A percentile compares a stretch with the other conserved stretches of the same genome.
phyloP scores from a whole-genome alignment of 2,329 filamentous ascomycete genomes.

The Chaetomiaceae sp. region DNA sequence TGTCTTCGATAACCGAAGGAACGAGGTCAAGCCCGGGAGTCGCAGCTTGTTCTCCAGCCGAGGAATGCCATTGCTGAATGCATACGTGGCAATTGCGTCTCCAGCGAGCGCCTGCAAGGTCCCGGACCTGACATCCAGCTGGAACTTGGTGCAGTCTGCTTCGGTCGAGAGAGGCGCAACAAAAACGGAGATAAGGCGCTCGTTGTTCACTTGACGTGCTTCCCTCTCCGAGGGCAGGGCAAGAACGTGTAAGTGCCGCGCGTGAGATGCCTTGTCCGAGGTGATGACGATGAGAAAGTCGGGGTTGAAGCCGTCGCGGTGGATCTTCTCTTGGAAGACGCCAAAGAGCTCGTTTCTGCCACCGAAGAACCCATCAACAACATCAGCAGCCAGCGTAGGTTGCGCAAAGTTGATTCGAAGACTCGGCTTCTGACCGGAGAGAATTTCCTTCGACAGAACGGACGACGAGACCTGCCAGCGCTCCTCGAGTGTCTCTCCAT shows the following conservation, averaged over 20 bases:
- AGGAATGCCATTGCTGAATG: slow-evolving; percentile 56
- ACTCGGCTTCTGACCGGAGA: slow-evolving; percentile 28
- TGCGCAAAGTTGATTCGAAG: slow-evolving; percentile 49
- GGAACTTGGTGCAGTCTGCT: slow-evolving; percentile 15
- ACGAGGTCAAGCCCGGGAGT: slow-evolving; percentile 52
- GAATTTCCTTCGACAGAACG: slow-evolving; percentile 39
- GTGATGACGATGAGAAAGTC: slow-evolving; percentile 54
- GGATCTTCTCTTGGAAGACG: slow-evolving; percentile 46
- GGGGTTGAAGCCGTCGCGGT: slow-evolving; percentile 41
- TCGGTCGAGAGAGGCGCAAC: slow-evolving; percentile 22
- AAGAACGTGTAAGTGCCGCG: slow-evolving; percentile 35
- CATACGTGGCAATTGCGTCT: slow-evolving; percentile 55
- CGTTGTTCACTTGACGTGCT: slow-evolving; percentile 14
- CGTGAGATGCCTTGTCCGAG: slow-evolving; percentile 26
- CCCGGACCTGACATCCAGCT: slow-evolving; percentile 58
- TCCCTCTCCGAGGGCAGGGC: slow-evolving; percentile 25
- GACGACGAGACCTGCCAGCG: slow-evolving; percentile 45
- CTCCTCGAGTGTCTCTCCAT: slow-evolving; percentile 49
- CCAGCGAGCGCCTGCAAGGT: slow-evolving; percentile 56
- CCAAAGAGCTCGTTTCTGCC: slow-evolving; percentile 49
- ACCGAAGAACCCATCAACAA: slow-evolving; percentile 52
- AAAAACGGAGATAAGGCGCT: slow-evolving; percentile 26
- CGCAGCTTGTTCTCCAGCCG: slow-evolving; percentile 53
- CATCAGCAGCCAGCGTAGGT: slow-evolving; percentile 43
- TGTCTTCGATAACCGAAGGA: slow-evolving; percentile 62